A percentile compares a stretch with the other conserved stretches of the same genome.
Conservation (phyloP, 1,139 yeast genomes). For the Blastobotrys arbuscula region DNA sequence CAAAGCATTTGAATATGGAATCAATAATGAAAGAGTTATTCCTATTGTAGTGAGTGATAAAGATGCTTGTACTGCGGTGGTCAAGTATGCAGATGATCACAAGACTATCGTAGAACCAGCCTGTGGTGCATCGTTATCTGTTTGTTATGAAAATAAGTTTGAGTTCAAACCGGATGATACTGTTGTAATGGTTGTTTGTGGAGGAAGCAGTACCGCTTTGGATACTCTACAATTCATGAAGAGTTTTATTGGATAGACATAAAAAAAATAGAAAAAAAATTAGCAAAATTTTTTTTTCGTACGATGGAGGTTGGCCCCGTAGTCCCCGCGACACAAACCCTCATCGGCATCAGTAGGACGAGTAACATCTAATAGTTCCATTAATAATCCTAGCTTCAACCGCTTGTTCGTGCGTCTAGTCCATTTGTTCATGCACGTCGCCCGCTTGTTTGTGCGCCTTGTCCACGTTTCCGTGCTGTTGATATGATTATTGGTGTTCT, state of each 20-base stretch:
- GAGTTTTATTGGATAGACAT: not conserved
- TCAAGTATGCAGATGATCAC: conserved; percentile 45
- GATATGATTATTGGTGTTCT: no score
- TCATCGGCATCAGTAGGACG: not conserved
- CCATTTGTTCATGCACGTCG: no score
- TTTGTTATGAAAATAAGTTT: conserved; percentile 35
- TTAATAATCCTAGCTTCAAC: not conserved
- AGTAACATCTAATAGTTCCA: not conserved
- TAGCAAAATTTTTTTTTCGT: no score
- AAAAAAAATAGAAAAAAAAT: no score
- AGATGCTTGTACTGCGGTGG: conserved; percentile 49
- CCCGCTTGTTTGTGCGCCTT: no score
- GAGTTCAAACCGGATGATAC: conserved; percentile 42
- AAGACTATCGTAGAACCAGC: conserved; percentile 63
- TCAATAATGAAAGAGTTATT: conserved; percentile 33
- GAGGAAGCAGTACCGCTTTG: conserved; percentile 43
- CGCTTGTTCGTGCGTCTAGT: no score
- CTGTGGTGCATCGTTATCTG: conserved; percentile 64
- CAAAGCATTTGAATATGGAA: conserved; percentile 38
- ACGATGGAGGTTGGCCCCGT: not conserved
- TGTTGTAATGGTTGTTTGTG: conserved; percentile 57
- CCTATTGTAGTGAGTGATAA: conserved; percentile 47
- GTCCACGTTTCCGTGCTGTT: no score
- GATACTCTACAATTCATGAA: not conserved
- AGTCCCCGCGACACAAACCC: not conserved